Base-by-base conservation (phyloP, 2,329 filamentous ascomycete species). In the Xylariomycetidae sp. region DNA sequence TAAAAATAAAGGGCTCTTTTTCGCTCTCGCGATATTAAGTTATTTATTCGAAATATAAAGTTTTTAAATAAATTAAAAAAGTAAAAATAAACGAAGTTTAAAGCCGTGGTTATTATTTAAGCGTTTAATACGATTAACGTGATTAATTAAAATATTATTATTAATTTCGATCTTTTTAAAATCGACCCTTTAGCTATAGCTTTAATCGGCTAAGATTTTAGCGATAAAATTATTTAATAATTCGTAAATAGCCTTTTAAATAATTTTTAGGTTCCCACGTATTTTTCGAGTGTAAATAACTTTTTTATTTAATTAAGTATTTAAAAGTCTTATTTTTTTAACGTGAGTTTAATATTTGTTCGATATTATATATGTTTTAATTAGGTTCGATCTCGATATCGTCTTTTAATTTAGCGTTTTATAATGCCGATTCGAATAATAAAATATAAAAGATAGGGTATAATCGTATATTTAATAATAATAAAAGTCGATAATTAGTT, bases 401-500 rank as follows among this genome's bases (percentile, higher is more conserved):
- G 12, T 16, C 27, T 8, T 27, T 14, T 8, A 28, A 14, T 19
- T 3, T 34, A 16, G 15, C 13, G 10, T 28, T 34, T n/a, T 5
- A 11, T 7, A 28, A 19, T 3, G 25, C 14, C 32, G 22, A 16
- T 32, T 36, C 18, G n/a, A 37, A 19, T 32, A 37, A 26, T 20
- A 32, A 37, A 27, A 32, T 37, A 32, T 37, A 37, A 22, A 33
- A 37, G 14, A 27, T 32, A 22, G 12, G 16, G 20, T 27, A 17
- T 4, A 30, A 22, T 10, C 16, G 20, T 30, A 23, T 30, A 17
- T 12, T 23, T 19, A 22, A 14, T 7, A 25, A 20, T 35, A 30
- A 19, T 30, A 13, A 35, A 13, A 35, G 27, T 33, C n/a, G 8
- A 29, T 37, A 37, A 17, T 37, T 37, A 23, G 25, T 25, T 22